These are phyloP conservation scores for Aurantiochytrium sp. DNA, from an alignment of 108 stramenopile genomes.

Conservation along the genomic window DNA sequence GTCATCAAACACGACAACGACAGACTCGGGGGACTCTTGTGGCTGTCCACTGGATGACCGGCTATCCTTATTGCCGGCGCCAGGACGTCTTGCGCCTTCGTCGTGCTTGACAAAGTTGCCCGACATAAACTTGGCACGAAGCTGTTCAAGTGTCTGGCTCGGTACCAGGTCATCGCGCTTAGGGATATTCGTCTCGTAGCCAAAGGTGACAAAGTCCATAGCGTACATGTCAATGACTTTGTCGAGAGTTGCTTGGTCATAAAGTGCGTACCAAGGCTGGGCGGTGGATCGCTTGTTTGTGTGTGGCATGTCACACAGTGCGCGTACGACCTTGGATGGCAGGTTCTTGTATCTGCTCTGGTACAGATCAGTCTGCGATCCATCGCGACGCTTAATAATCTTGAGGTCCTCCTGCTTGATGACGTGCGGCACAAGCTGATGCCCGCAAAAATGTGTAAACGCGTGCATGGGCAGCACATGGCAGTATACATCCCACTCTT, in stretches of 20 bases:
- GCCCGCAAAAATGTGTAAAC: conserved; percentile 48
- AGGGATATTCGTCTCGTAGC: conserved; percentile 31
- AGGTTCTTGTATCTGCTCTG: not conserved
- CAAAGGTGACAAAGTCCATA: conserved; percentile 50
- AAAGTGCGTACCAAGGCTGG: conserved; percentile 45
- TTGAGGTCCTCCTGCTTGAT: conserved; percentile 55
- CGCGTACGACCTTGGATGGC: not conserved
- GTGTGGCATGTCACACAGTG: not conserved
- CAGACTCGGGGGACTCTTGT: not conserved
- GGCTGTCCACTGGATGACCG: not conserved
- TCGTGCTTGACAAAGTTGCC: not conserved
- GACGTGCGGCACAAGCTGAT: conserved; percentile 48
- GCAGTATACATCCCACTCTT: conserved; percentile 60
- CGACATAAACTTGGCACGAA: not conserved
- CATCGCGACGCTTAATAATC: not conserved
- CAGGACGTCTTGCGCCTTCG: not conserved
- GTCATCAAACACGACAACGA: not conserved
- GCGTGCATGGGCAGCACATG: conserved; percentile 51
- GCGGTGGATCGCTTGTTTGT: not conserved
- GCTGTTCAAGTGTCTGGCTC: not conserved
- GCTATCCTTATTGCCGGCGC: not conserved
- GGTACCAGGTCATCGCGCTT: conserved; percentile 42
- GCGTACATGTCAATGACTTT: conserved; percentile 53
- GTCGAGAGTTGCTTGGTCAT: conserved; percentile 53
- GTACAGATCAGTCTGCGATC: not conserved